These are phyloP conservation scores for Ligustrum vulgare DNA, from an alignment of 257 asterid species.

Conservation along the genomic window DNA sequence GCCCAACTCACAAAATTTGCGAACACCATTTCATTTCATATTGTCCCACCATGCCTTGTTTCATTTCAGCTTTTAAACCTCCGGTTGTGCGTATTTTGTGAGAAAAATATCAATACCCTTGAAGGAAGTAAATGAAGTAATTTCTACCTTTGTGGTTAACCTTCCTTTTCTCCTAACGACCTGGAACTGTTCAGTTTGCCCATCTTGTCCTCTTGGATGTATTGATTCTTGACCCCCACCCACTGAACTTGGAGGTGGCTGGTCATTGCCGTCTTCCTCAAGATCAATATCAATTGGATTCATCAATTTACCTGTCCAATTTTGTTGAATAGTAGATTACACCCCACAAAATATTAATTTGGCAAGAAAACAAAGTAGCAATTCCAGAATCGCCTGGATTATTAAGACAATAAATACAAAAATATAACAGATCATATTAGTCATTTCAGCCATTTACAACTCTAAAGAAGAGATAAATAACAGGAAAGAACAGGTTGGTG, in stretches of 20 bases:
- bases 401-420: too few species aligned
- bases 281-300: constrained; percentile 44
- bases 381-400: not conserved
- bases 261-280: constrained; percentile 42
- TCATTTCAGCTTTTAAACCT: constrained; percentile 11
- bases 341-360: not conserved
- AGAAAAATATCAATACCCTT: not conserved
- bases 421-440: not conserved
- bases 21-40: not conserved
- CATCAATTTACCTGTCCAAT: constrained; percentile 52
- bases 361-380: not conserved
- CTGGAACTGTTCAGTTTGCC: not conserved
- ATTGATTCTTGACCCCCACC: constrained; percentile 40
- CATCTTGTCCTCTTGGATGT: not conserved
- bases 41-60: constrained; percentile 8
- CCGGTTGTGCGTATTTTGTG: not conserved
- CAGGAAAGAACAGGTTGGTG: not conserved
- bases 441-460: not conserved
- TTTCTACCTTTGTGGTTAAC: constrained; percentile 43
- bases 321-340: not conserved
- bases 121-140: constrained; percentile 7
- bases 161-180: constrained; percentile 25
- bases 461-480: not conserved
- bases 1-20: not conserved
- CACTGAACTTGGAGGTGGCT: constrained; percentile 31